These are phyloP conservation scores for Candida awuae DNA, from an alignment of 805 yeast species.

Conservation along the genomic window DNA sequence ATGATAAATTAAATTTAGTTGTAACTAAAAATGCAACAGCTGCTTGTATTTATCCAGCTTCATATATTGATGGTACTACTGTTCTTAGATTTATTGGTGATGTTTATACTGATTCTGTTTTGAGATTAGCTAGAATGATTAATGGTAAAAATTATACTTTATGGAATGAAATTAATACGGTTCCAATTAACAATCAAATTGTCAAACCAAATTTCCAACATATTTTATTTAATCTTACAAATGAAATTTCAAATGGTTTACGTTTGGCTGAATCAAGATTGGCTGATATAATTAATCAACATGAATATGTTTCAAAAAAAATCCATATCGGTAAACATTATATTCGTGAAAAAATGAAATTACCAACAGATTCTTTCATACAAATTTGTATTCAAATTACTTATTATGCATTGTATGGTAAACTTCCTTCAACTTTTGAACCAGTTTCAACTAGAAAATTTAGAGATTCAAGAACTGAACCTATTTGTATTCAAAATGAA, in stretches of 20 bases:
- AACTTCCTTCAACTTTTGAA: conserved; percentile 30
- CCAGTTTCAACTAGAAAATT: conserved; percentile 64
- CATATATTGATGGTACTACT: conserved; percentile 51
- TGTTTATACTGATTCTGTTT: conserved; percentile 48
- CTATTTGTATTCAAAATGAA: conserved; percentile 57
- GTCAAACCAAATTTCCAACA: conserved; percentile 30
- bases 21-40: conserved; percentile 50
- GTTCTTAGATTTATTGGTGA: conserved; percentile 50
- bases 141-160: conserved; percentile 49
- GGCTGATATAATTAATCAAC: conserved; percentile 51
- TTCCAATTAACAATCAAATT: conserved; percentile 24
- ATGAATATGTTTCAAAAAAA: conserved; percentile 39
- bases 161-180: conserved; percentile 38
- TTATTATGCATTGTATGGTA: conserved; percentile 48
- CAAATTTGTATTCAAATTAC: conserved; percentile 48
- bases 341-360: conserved; percentile 32
- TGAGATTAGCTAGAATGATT: conserved; percentile 49
- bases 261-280: conserved; percentile 52
- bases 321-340: conserved; percentile 27
- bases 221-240: conserved; percentile 33
- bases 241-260: conserved; percentile 39
- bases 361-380: conserved; percentile 43
- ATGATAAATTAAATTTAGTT: conserved; percentile 48
- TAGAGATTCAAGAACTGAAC: conserved; percentile 61
- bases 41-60: conserved; percentile 52